phyloP scores from a whole-genome alignment of 257 asterid genomes.

The Rauvolfia tetraphylla region DNA sequence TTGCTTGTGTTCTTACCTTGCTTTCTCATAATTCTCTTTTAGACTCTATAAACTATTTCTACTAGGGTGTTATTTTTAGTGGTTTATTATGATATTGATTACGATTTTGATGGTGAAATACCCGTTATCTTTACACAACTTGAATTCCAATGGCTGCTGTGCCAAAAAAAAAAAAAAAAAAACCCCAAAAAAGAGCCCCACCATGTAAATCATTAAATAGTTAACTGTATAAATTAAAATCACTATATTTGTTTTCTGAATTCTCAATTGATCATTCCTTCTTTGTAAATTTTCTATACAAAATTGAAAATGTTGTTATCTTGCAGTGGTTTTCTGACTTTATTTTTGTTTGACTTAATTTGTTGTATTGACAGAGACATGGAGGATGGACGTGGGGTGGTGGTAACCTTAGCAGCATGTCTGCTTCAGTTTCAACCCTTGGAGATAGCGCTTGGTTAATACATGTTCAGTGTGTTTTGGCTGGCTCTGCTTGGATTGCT shows the following conservation, averaged over 20 bases:
- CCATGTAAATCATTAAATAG: background rate
- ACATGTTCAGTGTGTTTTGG: conserved; percentile 93
- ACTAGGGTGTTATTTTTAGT: background rate
- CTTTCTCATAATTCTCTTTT: background rate
- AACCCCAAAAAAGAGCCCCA: no score
- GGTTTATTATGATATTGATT: background rate
- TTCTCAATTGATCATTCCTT: background rate
- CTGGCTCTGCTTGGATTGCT: conserved; percentile 99
- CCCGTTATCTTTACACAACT: background rate
- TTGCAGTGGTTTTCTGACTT: background rate
- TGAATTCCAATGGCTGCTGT: background rate
- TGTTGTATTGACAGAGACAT: conserved; percentile 57
- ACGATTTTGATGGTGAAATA: background rate
- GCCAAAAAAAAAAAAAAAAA: no score
- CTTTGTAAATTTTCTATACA: background rate
- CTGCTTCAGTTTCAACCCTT: conserved; percentile 94
- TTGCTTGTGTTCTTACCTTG: background rate
- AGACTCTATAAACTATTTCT: background rate
- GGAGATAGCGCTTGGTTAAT: conserved; percentile 99
- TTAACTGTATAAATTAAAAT: background rate
- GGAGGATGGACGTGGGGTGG: conserved; percentile 99
- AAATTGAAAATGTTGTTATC: background rate
- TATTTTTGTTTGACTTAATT: conserved; percentile 15
- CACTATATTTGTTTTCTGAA: background rate
- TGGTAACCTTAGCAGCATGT: conserved; percentile 98